Conservation (phyloP, 495 filamentous ascomycete genomes). For the Aeminium ludgeri region DNA sequence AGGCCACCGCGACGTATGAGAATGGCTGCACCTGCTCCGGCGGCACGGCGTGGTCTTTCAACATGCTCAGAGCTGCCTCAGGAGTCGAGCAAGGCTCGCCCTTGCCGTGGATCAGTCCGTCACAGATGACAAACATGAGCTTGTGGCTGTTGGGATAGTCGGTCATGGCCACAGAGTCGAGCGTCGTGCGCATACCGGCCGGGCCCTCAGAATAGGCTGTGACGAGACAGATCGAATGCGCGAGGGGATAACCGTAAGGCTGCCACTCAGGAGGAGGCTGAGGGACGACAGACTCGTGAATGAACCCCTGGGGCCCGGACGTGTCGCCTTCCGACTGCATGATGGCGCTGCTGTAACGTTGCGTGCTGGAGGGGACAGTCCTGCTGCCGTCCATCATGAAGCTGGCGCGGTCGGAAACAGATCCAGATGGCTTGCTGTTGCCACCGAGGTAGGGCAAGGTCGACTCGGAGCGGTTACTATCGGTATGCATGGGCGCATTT, state of each 20-base stretch:
- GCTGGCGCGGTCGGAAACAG: conserved; percentile 17
- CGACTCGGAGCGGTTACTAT: conserved; percentile 48
- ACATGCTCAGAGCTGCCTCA: conserved; percentile 80
- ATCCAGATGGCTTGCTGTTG: background rate
- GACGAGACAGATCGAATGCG: conserved; percentile 83
- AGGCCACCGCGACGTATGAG: conserved; percentile 93
- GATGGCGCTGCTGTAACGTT: conserved; percentile 31
- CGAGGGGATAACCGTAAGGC: conserved; percentile 87
- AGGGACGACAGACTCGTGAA: conserved; percentile 88
- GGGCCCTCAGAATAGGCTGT: conserved; percentile 97
- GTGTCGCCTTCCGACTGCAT: conserved; percentile 45
- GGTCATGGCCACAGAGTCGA: conserved; percentile 93
- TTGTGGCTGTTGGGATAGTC: conserved; percentile 99
- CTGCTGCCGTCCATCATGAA: conserved; percentile 3
- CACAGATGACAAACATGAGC: conserved; percentile 85
- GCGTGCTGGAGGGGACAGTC: background rate
- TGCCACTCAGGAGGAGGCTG: conserved; percentile 97
- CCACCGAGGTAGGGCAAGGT: conserved; percentile 34
- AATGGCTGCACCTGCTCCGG: conserved; percentile 70
- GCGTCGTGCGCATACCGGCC: conserved; percentile 76
- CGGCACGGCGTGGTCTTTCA: conserved; percentile 71
- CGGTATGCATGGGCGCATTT: conserved; percentile 19
- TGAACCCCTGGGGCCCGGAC: conserved; percentile 76
- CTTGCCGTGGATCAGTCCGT: conserved; percentile 93
- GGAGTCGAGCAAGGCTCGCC: conserved; percentile 79